Evolutionary conservation across 805 yeast genomes (phyloP).

Genomic region (Metschnikowia rubicola): DNA sequence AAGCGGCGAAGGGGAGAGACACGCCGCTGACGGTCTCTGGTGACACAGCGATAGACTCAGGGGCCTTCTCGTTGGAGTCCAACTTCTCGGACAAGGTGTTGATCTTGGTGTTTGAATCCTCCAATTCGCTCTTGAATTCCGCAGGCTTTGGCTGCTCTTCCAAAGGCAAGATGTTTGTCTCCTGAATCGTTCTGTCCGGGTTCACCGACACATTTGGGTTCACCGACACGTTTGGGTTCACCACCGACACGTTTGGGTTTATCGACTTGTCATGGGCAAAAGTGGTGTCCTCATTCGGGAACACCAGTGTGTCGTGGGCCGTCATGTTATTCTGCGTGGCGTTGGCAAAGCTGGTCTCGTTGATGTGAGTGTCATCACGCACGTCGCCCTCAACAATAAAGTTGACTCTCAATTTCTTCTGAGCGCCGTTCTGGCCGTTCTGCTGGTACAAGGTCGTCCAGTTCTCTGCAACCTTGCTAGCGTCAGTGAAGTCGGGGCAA

Average conservation of each 20-base stretch:
- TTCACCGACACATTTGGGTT: not conserved
- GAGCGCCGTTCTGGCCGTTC: constrained; percentile 50
- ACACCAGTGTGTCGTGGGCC: constrained; percentile 9
- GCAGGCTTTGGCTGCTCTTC: constrained; percentile 8
- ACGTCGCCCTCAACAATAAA: constrained; percentile 37
- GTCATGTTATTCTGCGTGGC: constrained; percentile 19
- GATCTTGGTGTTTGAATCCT: constrained; percentile 40
- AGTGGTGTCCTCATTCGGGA: constrained; percentile 14
- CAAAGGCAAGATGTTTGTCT: constrained; percentile 6
- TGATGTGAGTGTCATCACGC: constrained; percentile 16
- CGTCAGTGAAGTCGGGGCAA: constrained; percentile 56
- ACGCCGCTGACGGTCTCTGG: constrained; percentile 44
- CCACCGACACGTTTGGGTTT: constrained; percentile 2
- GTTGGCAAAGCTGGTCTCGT: constrained; percentile 20
- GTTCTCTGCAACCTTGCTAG: constrained; percentile 56
- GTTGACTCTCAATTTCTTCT: constrained; percentile 66
- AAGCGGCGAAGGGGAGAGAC: constrained; percentile 51
- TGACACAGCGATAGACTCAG: constrained; percentile 15
- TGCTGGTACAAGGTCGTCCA: constrained; percentile 74
- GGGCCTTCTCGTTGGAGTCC: constrained; percentile 33
- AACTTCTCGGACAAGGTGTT: constrained; percentile 42
- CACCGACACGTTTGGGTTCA: constrained; percentile 4
- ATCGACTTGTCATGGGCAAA: constrained; percentile 11
- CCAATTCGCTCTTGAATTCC: constrained; percentile 30
- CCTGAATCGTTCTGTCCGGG: constrained; percentile 7